phyloP scores from a whole-genome alignment of 805 yeast species.

The Teunomyces gatunensis region DNA sequence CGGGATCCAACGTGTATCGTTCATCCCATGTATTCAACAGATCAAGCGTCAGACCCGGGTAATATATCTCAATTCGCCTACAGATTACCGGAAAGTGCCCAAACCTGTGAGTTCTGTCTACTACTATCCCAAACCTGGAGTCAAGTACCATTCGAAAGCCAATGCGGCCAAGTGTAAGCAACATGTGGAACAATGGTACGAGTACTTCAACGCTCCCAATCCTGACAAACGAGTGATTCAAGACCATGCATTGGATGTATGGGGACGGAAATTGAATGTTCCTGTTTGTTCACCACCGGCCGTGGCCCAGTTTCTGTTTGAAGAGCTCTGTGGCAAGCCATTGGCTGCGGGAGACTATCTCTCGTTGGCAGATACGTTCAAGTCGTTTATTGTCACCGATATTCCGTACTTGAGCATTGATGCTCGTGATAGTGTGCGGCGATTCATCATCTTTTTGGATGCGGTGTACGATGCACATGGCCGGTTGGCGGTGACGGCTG shows the following conservation, averaged over 20 bases:
- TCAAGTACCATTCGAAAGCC: conserved; percentile 49
- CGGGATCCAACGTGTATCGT: conserved; percentile 90
- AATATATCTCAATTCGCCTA: conserved; percentile 80
- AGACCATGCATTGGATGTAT: conserved; percentile 49
- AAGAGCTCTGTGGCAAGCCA: conserved; percentile 81
- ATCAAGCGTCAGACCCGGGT: conserved; percentile 74
- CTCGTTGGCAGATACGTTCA: conserved; percentile 71
- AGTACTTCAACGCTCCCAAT: conserved; percentile 62
- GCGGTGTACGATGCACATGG: conserved; percentile 94
- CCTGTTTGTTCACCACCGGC: conserved; percentile 74
- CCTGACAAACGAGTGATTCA: conserved; percentile 12
- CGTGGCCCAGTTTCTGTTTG: conserved; percentile 88
- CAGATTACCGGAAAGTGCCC: conserved; percentile 88
- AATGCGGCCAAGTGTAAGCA: conserved; percentile 49
- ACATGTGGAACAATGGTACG: conserved; percentile 78
- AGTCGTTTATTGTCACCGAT: conserved; percentile 84
- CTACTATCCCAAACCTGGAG: conserved; percentile 66
- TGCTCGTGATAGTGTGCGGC: conserved; percentile 78
- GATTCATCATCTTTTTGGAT: conserved; percentile 92
- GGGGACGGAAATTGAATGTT: conserved; percentile 83
- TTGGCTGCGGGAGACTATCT: conserved; percentile 94
- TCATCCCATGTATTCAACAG: conserved; percentile 86
- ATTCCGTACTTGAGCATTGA: conserved; percentile 81
- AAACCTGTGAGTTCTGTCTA: conserved; percentile 80
- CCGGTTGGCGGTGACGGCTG: conserved; percentile 84